A percentile compares a stretch with the other conserved stretches of the same genome.
phyloP scores from a whole-genome alignment of 305 asterid species.

The Lippia alba region DNA sequence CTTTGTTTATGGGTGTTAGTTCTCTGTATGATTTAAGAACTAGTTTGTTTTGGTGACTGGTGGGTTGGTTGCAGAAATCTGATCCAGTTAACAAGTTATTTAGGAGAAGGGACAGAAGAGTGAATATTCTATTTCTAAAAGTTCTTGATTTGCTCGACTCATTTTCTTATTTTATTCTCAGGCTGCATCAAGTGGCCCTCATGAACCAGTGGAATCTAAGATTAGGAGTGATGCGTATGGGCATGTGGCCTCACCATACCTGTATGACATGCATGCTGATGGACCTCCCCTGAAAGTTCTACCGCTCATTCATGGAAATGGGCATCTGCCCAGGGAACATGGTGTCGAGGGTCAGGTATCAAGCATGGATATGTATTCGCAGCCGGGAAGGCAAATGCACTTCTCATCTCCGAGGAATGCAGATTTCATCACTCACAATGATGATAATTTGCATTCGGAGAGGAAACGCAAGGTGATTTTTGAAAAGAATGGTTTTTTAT shows the following conservation, averaged over 20 bases:
- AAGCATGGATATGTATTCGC: conserved; percentile 55
- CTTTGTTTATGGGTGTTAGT: conserved; percentile 28
- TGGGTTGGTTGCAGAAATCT: conserved; percentile 17
- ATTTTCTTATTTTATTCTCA: conserved; percentile 39
- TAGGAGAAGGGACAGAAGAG: too few relatives aligned
- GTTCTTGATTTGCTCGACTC: too few relatives aligned
- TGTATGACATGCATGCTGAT: conserved; percentile 58
- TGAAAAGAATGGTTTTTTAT: conserved; percentile 23
- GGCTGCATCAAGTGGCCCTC: conserved; percentile 66
- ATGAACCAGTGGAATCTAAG: conserved; percentile 63
- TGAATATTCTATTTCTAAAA: not conserved
- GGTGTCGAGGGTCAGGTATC: conserved; percentile 64
- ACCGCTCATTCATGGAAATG: conserved; percentile 61
- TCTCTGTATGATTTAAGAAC: conserved; percentile 8
- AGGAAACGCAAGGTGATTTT: conserved; percentile 84
- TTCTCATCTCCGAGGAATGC: conserved; percentile 53
- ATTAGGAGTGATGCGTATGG: conserved; percentile 70
- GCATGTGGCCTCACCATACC: conserved; percentile 55
- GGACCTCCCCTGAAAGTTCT: conserved; percentile 53
- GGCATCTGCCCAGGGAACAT: conserved; percentile 68
- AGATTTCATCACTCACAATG: conserved; percentile 51
- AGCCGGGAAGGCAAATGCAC: conserved; percentile 58
- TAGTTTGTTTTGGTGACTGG: conserved; percentile 17
- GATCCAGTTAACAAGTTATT: not conserved
- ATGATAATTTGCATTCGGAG: conserved; percentile 59